These are phyloP conservation scores for Draba incana DNA, from an alignment of 345 rosid genomes.

Conservation along the genomic window DNA sequence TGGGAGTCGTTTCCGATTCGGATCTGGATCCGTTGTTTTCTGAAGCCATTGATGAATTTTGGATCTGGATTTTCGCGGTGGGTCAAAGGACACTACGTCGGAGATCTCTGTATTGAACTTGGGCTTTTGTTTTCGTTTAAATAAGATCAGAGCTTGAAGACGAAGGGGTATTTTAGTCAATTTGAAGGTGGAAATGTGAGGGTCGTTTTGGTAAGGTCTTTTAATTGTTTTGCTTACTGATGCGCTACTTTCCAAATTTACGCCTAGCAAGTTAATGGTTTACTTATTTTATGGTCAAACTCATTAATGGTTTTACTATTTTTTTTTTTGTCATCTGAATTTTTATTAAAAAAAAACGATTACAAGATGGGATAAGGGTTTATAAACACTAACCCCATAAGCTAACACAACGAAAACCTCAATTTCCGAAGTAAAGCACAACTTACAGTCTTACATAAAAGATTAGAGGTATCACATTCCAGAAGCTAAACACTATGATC, in stretches of 20 bases:
- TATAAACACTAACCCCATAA: too few relatives aligned
- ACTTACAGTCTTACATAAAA: too few relatives aligned
- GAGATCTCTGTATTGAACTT: conserved; percentile 23
- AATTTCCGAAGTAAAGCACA: too few relatives aligned
- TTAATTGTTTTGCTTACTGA: conserved; percentile 12
- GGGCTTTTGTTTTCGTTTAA: conserved; percentile 27
- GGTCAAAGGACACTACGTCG: background rate
- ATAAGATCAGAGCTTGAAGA: conserved; percentile 26
- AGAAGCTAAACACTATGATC: too few relatives aligned
- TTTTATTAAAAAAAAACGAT: too few relatives aligned
- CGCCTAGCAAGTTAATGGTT: conserved; percentile 18
- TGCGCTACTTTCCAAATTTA: background rate
- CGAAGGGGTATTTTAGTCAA: conserved; percentile 24
- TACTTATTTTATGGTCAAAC: conserved; percentile 27
- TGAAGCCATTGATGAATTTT: conserved; percentile 46
- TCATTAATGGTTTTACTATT: conserved; percentile 2
- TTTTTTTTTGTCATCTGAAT: too few relatives aligned
- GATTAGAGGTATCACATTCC: too few relatives aligned
- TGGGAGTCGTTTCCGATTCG: conserved; percentile 20
- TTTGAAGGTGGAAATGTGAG: rapidly evolving
- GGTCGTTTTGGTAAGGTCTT: background rate
- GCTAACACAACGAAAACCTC: too few relatives aligned
- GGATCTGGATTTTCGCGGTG: conserved; percentile 31
- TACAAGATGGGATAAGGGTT: too few relatives aligned
- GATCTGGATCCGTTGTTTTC: conserved; percentile 42